A percentile compares a stretch with the other conserved stretches of the same genome.
These are phyloP conservation scores for Trichoderma hamatum DNA, from an alignment of 2,329 filamentous ascomycete genomes.

Conservation along the genomic window DNA sequence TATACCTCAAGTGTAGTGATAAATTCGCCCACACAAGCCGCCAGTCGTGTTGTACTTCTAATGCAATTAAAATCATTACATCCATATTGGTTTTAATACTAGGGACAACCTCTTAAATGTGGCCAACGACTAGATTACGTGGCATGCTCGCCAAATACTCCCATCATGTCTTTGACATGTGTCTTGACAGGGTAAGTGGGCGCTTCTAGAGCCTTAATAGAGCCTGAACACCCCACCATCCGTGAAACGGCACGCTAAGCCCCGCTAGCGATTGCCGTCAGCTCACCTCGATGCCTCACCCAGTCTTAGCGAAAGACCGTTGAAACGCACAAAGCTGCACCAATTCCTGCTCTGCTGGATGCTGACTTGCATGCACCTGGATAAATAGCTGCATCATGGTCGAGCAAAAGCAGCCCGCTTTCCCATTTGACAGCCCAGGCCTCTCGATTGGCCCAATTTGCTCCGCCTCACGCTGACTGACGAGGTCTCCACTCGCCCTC, in stretches of 20 bases:
- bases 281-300: neutral
- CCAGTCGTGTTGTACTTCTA: neutral
- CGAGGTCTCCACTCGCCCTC: conserved; percentile 2
- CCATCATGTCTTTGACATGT: neutral
- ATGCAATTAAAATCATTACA: neutral
- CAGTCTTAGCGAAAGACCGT: neutral
- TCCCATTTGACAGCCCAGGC: neutral
- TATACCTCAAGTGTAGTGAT: neutral
- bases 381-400: neutral
- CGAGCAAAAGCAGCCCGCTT: neutral
- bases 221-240: conserved; percentile 3
- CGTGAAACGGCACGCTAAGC: conserved; percentile 17
- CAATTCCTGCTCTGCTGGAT: neutral
- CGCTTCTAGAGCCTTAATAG: neutral
- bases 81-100: no score
- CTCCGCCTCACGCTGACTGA: conserved; percentile 20
- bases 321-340: neutral
- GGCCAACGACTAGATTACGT: neutral
- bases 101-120: neutral
- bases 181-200: neutral
- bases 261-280: conserved; percentile 23
- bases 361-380: neutral
- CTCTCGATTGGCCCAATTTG: neutral
- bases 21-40: neutral
- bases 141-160: neutral